A percentile compares a stretch with the other conserved stretches of the same genome.
Evolutionary conservation across 495 filamentous ascomycete genomes (phyloP).

Genomic region (Annulohypoxylon nitens): DNA sequence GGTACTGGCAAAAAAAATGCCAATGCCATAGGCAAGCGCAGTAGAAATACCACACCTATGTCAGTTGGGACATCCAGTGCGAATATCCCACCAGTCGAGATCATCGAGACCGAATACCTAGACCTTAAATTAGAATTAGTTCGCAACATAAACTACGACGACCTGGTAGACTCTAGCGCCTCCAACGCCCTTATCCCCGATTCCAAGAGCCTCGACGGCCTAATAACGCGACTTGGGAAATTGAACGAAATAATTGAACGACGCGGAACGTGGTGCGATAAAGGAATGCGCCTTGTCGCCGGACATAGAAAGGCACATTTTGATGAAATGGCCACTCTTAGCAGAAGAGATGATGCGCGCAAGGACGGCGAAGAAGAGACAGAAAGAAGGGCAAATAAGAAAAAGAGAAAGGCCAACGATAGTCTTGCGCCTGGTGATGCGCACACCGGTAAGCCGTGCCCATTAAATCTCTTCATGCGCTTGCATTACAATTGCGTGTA

Average conservation of each 20-base stretch:
- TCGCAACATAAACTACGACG: slow-evolving; percentile 74
- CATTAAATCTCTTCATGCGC: background rate
- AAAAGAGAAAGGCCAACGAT: slow-evolving; percentile 68
- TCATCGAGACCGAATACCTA: slow-evolving; percentile 73
- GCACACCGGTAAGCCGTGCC: slow-evolving; percentile 70
- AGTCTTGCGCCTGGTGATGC: slow-evolving; percentile 73
- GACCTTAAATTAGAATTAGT: slow-evolving; percentile 67
- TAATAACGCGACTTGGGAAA: slow-evolving; percentile 75
- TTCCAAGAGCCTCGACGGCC: slow-evolving; percentile 75
- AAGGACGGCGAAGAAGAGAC: slow-evolving; percentile 61
- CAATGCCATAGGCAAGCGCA: slow-evolving; percentile 79
- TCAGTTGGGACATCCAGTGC: slow-evolving; percentile 67
- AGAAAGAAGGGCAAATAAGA: slow-evolving; percentile 67
- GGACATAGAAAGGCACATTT: slow-evolving; percentile 71
- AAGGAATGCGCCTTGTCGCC: slow-evolving; percentile 78
- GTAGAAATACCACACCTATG: slow-evolving; percentile 87
- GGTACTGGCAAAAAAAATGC: slow-evolving; percentile 80
- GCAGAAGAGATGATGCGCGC: slow-evolving; percentile 58
- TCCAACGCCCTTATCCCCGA: slow-evolving; percentile 77
- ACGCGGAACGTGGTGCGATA: slow-evolving; percentile 73
- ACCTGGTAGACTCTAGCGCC: slow-evolving; percentile 74
- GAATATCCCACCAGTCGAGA: slow-evolving; percentile 65
- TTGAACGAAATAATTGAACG: slow-evolving; percentile 75
- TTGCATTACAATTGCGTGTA: background rate
- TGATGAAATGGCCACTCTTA: slow-evolving; percentile 60